phyloP scores from a whole-genome alignment of 1,284 basidiomycete genomes.

The Pholiota adiposa region DNA sequence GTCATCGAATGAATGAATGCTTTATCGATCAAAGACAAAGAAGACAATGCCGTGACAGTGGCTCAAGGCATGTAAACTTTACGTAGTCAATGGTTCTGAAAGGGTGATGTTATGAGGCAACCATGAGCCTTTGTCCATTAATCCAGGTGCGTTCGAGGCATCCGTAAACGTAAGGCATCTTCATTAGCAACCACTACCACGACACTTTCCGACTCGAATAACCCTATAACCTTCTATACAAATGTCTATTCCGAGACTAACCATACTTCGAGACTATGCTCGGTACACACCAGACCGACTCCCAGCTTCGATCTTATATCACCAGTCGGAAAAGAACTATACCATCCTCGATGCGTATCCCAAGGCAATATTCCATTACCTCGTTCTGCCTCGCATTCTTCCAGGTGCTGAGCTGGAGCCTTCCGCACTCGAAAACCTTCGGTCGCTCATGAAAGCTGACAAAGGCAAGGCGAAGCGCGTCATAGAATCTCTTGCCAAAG shows the following conservation, averaged over 20 bases:
- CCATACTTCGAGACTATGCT: slow-evolving; percentile 69
- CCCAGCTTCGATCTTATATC: slow-evolving; percentile 62
- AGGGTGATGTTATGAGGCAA: no score
- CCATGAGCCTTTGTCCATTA: no score
- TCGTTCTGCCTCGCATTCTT: slow-evolving; percentile 69
- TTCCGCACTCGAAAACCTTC: slow-evolving; percentile 58
- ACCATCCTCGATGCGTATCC: slow-evolving; percentile 87
- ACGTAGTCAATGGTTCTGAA: no score
- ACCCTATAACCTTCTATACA: not conserved
- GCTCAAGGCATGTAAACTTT: no score
- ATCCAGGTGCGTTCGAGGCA: not conserved
- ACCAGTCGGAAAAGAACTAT: slow-evolving; percentile 61
- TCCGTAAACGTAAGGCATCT: not conserved
- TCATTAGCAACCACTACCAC: not conserved
- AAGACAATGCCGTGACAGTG: no score
- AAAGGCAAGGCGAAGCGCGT: slow-evolving; percentile 57
- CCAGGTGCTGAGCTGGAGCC: slow-evolving; percentile 33
- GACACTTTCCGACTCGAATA: not conserved
- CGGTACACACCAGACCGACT: slow-evolving; percentile 53
- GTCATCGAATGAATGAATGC: not conserved
- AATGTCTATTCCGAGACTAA: slow-evolving; percentile 46
- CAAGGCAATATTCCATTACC: slow-evolving; percentile 86
- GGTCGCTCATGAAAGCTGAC: slow-evolving; percentile 61
- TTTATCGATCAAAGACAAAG: not conserved
- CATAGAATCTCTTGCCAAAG: slow-evolving; percentile 58